Conservation (phyloP, 129 eudicot genomes). For the Dittrichia graveolens region DNA sequence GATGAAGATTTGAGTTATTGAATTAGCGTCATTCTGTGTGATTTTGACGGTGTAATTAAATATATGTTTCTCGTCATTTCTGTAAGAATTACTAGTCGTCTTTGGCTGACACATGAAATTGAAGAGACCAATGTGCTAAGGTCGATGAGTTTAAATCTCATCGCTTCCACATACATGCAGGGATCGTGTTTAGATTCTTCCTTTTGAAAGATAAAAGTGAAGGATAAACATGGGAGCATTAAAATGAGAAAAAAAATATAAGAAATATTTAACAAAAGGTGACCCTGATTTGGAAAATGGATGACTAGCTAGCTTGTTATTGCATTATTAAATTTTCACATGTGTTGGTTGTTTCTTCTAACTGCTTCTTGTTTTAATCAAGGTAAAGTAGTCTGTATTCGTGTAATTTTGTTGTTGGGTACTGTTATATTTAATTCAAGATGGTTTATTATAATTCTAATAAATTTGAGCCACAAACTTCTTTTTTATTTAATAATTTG, state of each 20-base stretch:
- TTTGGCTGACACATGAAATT: background rate
- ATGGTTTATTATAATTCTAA: background rate
- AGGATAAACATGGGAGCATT: background rate
- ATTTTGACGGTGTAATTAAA: background rate
- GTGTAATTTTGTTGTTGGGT: slow-evolving; percentile 24
- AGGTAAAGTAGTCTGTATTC: slow-evolving; percentile 1
- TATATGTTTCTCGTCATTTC: background rate
- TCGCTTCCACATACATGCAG: background rate
- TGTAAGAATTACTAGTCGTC: slow-evolving; percentile 2
- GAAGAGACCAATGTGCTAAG: background rate
- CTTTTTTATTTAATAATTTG: background rate
- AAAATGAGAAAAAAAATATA: background rate
- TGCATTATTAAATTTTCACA: slow-evolving; percentile 2
- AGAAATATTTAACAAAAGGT: background rate
- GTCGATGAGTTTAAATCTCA: slow-evolving; percentile 13
- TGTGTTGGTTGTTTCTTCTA: slow-evolving; percentile 5
- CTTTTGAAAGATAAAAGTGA: background rate
- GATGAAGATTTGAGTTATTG: slow-evolving; percentile 2
- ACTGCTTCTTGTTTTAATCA: slow-evolving; percentile 18
- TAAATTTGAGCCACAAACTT: slow-evolving; percentile 22
- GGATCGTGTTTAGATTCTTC: background rate
- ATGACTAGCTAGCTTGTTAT: background rate
- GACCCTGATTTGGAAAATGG: background rate
- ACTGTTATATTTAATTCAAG: slow-evolving; percentile 21
- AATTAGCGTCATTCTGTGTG: background rate